Evolutionary conservation across 805 yeast genomes (phyloP), one percentile per base, ranked within the genome.

Genomic region (Huiozyma naganishii): DNA sequence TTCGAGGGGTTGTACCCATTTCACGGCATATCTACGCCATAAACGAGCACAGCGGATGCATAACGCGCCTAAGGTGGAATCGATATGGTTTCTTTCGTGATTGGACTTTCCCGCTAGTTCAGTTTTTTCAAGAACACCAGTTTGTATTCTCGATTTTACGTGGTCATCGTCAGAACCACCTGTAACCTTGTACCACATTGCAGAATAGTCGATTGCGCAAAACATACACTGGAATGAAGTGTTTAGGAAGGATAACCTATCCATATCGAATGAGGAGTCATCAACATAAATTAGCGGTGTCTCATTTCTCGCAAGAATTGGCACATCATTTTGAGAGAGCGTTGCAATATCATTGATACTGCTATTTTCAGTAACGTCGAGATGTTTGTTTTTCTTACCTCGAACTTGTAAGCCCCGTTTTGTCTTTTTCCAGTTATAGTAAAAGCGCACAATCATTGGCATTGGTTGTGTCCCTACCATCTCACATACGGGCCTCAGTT

Each of bases 381-480:
- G 10, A 32, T 32, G n/a, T 32, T 32, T 32, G 12, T n/a, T n/a
- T 17, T 34, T 34, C 94, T 80, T 79, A 32, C 86, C 95, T 95
- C 97, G 85, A 12, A 87, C 83, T 36, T 59, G 57, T 48, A 74
- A 79, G 0, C 97, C 97, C 37, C 71, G 70, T 29, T 73, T 67
- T 0, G 95, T 82, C 59, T 89, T 89, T 62, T 89, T 89, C 97
- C 97, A 90, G 42, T 86, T 66, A 54, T 90, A 90, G 55, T 87
- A 90, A 58, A 72, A 88, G 45, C 97, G 65, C 1, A 90, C 97
- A 49, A 88, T 70, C 80, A 81, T 84, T 0, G 89, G 74, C 44
- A 78, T 67, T 0, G 87, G 68, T 52, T 84, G 94, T 0, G 88
- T 73, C 29, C 73, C 73, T n/a, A 90, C 92, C 45, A 73, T 76